Evolutionary conservation across 331 rosid species (phyloP).

Genomic region (Malus hybrid): DNA sequence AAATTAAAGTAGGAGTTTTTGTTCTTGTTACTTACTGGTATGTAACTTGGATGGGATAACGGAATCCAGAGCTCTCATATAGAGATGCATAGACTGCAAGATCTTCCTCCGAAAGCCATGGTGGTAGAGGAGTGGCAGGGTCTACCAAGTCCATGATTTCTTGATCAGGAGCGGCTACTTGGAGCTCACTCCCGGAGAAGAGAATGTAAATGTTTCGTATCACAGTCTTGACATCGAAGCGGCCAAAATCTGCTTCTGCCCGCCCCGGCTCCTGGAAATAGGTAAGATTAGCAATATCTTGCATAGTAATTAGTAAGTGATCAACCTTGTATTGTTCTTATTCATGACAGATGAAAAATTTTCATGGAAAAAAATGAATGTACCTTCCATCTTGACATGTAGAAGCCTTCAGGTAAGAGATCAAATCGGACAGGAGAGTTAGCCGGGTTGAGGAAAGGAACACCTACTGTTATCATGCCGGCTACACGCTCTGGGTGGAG

Average conservation of each 20-base stretch:
- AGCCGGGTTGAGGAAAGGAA: slow-evolving; percentile 42
- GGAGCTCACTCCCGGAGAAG: slow-evolving; percentile 28
- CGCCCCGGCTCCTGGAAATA: neutral
- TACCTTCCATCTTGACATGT: slow-evolving; percentile 45
- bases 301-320: neutral
- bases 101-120: slow-evolving; percentile 22
- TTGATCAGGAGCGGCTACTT: neutral
- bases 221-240: neutral
- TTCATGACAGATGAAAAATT: no score
- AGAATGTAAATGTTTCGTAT: slow-evolving; percentile 25
- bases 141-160: neutral
- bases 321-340: neutral
- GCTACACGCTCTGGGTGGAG: slow-evolving; percentile 40
- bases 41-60: slow-evolving; percentile 44
- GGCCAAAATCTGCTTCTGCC: neutral
- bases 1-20: neutral
- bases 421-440: slow-evolving; percentile 21
- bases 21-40: slow-evolving; percentile 24
- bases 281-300: neutral
- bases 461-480: slow-evolving; percentile 40
- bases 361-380: neutral
- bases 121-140: neutral
- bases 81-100: slow-evolving; percentile 34
- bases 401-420: slow-evolving; percentile 45
- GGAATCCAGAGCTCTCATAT: slow-evolving; percentile 44